Percentiles rank a stretch among this genome's conserved stretches.
phyloP scores from a whole-genome alignment of 202 grass and related monocot genomes.

The Hordeum pubiflorum region DNA sequence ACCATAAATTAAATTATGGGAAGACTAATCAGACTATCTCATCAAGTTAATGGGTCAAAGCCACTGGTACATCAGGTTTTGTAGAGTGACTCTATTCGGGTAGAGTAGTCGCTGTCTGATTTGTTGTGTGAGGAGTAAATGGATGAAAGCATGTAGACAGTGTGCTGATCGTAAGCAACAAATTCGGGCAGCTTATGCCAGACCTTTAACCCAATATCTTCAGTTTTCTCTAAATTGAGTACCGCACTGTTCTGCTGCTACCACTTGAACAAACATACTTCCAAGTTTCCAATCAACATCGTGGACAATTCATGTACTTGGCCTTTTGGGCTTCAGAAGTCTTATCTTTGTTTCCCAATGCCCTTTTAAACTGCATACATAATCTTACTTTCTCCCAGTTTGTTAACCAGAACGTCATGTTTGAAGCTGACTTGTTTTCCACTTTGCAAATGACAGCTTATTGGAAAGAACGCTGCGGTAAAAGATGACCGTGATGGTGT shows the following conservation, averaged over 20 bases:
- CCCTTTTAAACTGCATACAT: neutral
- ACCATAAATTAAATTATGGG: neutral
- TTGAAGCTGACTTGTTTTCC: neutral
- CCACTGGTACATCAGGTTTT: neutral
- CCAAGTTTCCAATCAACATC: neutral
- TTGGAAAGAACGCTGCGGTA: neutral
- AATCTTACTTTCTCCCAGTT: neutral
- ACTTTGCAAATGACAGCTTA: conserved; percentile 21
- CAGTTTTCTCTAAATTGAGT: neutral
- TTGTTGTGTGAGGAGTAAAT: neutral
- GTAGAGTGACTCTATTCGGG: neutral
- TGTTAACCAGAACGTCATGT: neutral
- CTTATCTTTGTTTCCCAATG: neutral
- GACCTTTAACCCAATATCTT: neutral
- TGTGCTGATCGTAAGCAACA: neutral
- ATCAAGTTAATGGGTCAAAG: neutral
- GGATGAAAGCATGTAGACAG: neutral
- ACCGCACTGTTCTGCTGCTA: neutral
- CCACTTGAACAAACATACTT: neutral
- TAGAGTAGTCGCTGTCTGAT: neutral
- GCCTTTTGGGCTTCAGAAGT: neutral
- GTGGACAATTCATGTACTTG: neutral
- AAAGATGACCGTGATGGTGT: neutral
- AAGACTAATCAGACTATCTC: neutral
- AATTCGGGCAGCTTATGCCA: neutral